Conservation (phyloP, 148 eudicot genomes). For the Chenopodium quinoa region DNA sequence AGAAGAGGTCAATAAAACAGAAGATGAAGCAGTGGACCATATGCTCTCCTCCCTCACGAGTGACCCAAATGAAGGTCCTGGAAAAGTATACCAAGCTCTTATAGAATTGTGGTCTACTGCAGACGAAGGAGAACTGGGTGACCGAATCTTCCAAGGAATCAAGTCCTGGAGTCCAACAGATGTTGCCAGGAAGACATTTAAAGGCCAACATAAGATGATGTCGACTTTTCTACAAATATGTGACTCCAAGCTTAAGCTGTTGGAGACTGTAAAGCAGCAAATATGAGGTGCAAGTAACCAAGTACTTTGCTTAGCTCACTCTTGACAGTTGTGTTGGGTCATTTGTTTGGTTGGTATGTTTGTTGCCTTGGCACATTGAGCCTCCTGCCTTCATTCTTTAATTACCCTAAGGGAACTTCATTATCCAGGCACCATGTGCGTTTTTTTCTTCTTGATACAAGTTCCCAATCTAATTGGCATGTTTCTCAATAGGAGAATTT, state of each 20-base stretch:
- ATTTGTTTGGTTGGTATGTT: neutral
- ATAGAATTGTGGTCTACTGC: slow-evolving; percentile 34
- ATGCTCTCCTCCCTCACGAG: slow-evolving; percentile 45
- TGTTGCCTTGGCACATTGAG: neutral
- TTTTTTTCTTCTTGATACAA: neutral
- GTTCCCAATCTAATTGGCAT: neutral
- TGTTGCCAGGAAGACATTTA: slow-evolving; percentile 51
- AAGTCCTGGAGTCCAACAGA: slow-evolving; percentile 71
- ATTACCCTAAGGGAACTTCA: slow-evolving; percentile 19
- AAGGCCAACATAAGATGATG: slow-evolving; percentile 46
- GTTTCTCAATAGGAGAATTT: neutral
- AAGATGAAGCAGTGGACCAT: slow-evolving; percentile 42
- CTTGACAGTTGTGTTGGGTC: neutral
- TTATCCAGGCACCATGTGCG: neutral
- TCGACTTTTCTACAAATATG: slow-evolving; percentile 67
- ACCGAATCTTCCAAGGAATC: slow-evolving; percentile 52
- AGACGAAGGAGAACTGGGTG: slow-evolving; percentile 57
- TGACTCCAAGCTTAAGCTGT: slow-evolving; percentile 52
- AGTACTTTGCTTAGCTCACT: neutral
- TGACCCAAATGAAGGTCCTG: slow-evolving; percentile 53
- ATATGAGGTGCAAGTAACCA: slow-evolving; percentile 22
- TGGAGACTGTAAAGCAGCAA: slow-evolving; percentile 53
- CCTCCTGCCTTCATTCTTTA: slow-evolving; percentile 27
- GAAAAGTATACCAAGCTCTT: slow-evolving; percentile 49
- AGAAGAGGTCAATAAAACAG: slow-evolving; percentile 50